These are phyloP conservation scores for Tausonia pullulans DNA, from an alignment of 1,284 basidiomycete genomes.

Conservation along the genomic window DNA sequence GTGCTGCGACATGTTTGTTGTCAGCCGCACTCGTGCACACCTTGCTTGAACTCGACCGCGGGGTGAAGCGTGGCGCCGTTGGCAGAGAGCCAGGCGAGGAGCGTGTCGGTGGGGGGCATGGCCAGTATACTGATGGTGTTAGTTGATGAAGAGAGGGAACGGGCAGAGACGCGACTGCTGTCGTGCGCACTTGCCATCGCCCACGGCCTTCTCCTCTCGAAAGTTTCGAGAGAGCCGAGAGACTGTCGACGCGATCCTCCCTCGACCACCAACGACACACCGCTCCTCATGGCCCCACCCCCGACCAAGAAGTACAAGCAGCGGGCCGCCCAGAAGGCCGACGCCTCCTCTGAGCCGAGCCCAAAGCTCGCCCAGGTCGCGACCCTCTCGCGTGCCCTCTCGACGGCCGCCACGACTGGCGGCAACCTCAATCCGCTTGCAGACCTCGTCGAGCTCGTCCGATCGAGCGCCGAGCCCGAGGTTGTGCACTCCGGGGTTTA, in stretches of 20 bases:
- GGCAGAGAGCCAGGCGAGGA: neutral
- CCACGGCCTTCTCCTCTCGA: too few species aligned
- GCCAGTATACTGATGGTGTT: too few species aligned
- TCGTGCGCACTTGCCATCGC: too few species aligned
- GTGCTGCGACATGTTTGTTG: too few species aligned
- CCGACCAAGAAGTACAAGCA: conserved; percentile 9
- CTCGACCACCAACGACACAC: too few species aligned
- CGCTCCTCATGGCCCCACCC: conserved; percentile 2
- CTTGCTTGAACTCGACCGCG: neutral
- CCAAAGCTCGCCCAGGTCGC: conserved; percentile 20
- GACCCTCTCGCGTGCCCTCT: conserved; percentile 26
- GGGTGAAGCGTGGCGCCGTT: neutral
- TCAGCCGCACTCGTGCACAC: neutral
- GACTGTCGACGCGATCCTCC: too few species aligned
- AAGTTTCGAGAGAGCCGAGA: too few species aligned
- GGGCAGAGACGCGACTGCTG: too few species aligned
- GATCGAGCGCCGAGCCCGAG: conserved; percentile 37
- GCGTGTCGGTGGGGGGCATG: neutral
- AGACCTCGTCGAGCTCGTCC: conserved; percentile 55
- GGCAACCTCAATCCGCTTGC: conserved; percentile 56
- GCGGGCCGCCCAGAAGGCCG: neutral
- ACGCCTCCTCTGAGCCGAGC: neutral
- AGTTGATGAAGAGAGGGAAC: too few species aligned
- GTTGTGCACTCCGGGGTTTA: conserved; percentile 65
- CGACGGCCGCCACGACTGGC: conserved; percentile 33